Evolutionary conservation across 805 yeast species (phyloP).

Genomic region (Kluyveromyces siamensis): DNA sequence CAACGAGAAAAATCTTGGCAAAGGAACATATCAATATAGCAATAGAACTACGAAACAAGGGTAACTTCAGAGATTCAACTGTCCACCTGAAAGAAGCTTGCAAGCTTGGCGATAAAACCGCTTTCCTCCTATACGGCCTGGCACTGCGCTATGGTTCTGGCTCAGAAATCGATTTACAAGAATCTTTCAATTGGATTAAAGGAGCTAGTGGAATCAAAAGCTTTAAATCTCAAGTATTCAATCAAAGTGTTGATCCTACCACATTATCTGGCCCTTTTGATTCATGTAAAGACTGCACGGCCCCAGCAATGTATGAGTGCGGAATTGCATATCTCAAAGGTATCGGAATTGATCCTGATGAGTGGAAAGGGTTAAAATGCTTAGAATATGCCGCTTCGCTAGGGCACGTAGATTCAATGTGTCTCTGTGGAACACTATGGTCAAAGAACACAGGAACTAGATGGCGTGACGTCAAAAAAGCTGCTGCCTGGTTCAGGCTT

Average conservation of each 20-base stretch:
- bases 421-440: slow-evolving; percentile 64
- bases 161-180: slow-evolving; percentile 43
- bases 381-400: slow-evolving; percentile 56
- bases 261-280: slow-evolving; percentile 31
- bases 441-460: slow-evolving; percentile 40
- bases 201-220: slow-evolving; percentile 37
- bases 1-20: not conserved
- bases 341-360: slow-evolving; percentile 45
- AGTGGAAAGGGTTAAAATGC: slow-evolving; percentile 45
- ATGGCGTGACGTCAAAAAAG: slow-evolving; percentile 49
- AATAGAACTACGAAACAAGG: slow-evolving; percentile 41
- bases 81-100: slow-evolving; percentile 61
- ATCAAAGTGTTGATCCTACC: slow-evolving; percentile 28
- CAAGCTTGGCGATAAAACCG: slow-evolving; percentile 49
- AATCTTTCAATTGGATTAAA: slow-evolving; percentile 52
- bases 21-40: slow-evolving; percentile 25
- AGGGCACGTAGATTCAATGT: slow-evolving; percentile 63
- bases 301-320: slow-evolving; percentile 50
- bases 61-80: slow-evolving; percentile 59
- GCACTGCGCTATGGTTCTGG: slow-evolving; percentile 66
- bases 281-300: slow-evolving; percentile 7
- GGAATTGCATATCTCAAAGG: slow-evolving; percentile 51
- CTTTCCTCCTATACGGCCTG: slow-evolving; percentile 60
- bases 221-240: slow-evolving; percentile 15
- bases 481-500: slow-evolving; percentile 63